Evolutionary conservation across 441 rosid genomes (phyloP), one percentile per base, ranked within the genome.

Genomic region (Pelargonium fulgidum): DNA sequence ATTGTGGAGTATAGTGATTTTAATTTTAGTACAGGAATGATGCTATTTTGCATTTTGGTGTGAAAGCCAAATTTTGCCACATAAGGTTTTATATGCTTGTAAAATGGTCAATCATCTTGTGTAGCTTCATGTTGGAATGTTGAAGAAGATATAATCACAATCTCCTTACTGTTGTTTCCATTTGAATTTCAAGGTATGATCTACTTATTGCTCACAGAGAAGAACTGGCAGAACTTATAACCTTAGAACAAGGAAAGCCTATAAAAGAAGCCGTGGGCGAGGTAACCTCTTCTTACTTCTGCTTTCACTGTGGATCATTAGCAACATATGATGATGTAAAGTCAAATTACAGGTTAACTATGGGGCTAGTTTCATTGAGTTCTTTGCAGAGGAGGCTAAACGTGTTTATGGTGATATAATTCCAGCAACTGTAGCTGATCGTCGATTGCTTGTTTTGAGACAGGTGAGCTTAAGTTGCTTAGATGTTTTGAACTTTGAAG

Each of bases 191-290:
- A 71, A 94, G 99, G 99, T 92, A 81, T 73, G 93, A 92, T 78
- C 85, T 92, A 59, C 75, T 94, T 68, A 68, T 86, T 80, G 78
- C 89, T 69, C 90, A 92, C 83, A 87, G 88, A 84, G 93, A 94
- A 81, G 94, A 94, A 73, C 91, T 94, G 96, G 68, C 93, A n/a
- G n/a, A 90, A 78, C 85, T 94, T 56, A 94, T 94, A 76, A 92
- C 99, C 48, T 80, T 92, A 74, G 99, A 94, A 85, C 94, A 89
- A 86, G 99, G 99, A 62, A 94, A 95, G 77, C 97, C 99, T 75
- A 78, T 92, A 48, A 84, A 86, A 72, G 98, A 95, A 76, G 93
- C 98, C 74, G 73, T 88, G 11, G 99, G 96, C 47, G 99, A 94
- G 98, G 99, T 94, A 83, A 69, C 22, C 39, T 19, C 66, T 83